Conservation (phyloP, 257 asterid species). For the Primulina huaijiensis region DNA sequence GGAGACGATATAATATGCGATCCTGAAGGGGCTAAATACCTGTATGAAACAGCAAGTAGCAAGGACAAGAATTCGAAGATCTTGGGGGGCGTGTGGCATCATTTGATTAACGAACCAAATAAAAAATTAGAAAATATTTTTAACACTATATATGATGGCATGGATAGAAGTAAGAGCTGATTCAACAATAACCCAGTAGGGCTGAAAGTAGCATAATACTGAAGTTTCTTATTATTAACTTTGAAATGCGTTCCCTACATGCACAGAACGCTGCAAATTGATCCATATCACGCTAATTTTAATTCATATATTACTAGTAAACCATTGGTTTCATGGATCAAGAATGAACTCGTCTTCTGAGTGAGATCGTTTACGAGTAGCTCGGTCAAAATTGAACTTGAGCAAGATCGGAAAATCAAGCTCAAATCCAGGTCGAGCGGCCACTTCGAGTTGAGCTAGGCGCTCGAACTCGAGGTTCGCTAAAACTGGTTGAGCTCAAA, state of each 20-base stretch:
- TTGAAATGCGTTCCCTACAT: background rate
- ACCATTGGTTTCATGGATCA: background rate
- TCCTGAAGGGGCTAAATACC: constrained; percentile 47
- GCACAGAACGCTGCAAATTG: background rate
- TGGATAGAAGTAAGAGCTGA: constrained; percentile 63
- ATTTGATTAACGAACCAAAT: constrained; percentile 62
- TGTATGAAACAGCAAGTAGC: constrained; percentile 45
- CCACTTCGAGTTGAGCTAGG: background rate
- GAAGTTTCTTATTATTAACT: background rate
- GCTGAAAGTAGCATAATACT: background rate
- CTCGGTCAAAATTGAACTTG: background rate
- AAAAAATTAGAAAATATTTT: constrained; percentile 41
- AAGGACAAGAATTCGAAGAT: constrained; percentile 69
- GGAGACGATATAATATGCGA: constrained; percentile 66
- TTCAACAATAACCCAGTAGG: constrained; percentile 7
- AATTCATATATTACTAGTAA: background rate
- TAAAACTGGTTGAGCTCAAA: background rate
- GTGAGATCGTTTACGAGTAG: background rate
- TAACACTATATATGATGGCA: constrained; percentile 27
- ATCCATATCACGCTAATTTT: background rate
- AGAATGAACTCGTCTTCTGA: background rate
- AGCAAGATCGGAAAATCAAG: background rate
- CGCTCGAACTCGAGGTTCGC: background rate
- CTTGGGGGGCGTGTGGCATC: constrained; percentile 75
- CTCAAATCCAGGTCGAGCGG: background rate